Evolutionary conservation across 129 eudicot genomes (phyloP).

Genomic region (Erigeron canadensis): DNA sequence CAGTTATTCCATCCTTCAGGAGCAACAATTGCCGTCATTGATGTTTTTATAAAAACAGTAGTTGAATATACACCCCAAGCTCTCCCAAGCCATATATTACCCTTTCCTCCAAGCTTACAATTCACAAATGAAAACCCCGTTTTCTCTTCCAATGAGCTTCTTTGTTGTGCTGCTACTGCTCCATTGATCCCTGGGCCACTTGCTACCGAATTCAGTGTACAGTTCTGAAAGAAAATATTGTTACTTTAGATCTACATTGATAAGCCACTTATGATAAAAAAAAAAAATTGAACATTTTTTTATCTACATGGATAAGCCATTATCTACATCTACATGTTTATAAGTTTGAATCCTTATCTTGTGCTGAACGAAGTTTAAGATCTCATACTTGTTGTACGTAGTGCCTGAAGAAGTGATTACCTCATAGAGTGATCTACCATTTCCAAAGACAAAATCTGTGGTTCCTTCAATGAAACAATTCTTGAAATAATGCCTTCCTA

Average conservation of each 20-base stretch:
- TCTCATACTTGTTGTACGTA: background rate
- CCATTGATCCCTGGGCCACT: slow-evolving; percentile 66
- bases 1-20: slow-evolving; percentile 94
- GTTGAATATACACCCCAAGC: slow-evolving; percentile 93
- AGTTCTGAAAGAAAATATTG: slow-evolving; percentile 47
- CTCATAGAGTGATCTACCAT: slow-evolving; percentile 78
- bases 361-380: too few species aligned
- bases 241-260: background rate
- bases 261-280: too few species aligned
- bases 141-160: slow-evolving; percentile 50
- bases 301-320: too few species aligned
- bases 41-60: slow-evolving; percentile 59
- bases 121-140: slow-evolving; percentile 80
- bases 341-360: too few species aligned
- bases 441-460: slow-evolving; percentile 81
- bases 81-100: slow-evolving; percentile 87
- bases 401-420: slow-evolving; percentile 34
- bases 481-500: slow-evolving; percentile 82
- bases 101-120: slow-evolving; percentile 66
- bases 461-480: slow-evolving; percentile 88
- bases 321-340: too few species aligned
- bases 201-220: slow-evolving; percentile 61
- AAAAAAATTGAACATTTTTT: too few species aligned
- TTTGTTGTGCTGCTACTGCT: slow-evolving; percentile 76
- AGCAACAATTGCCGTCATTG: slow-evolving; percentile 72